A percentile compares a stretch with the other conserved stretches of the same genome.
Evolutionary conservation across 352 stramenopile species (phyloP).

Genomic region (Phytopythium montanum): DNA sequence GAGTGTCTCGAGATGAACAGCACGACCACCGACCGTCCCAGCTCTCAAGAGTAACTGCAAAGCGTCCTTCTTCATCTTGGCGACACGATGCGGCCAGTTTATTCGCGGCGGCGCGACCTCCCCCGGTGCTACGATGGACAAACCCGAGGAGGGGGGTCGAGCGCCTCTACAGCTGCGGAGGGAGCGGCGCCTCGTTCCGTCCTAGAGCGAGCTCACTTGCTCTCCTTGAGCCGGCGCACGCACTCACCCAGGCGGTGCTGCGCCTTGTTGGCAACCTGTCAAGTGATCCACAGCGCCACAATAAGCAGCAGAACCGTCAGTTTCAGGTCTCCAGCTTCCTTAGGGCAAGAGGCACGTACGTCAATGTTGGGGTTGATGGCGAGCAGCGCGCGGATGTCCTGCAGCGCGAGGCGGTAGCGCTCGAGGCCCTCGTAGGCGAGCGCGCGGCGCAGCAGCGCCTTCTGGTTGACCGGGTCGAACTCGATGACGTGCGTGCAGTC

Average conservation of each 20-base stretch:
- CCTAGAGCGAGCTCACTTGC: constrained; percentile 33
- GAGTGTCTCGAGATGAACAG: neutral
- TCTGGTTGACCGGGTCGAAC: constrained; percentile 93
- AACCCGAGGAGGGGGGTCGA: constrained; percentile 1
- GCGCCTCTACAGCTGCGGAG: constrained; percentile 2
- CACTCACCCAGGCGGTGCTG: constrained; percentile 88
- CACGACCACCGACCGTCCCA: neutral
- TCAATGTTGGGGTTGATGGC: constrained; percentile 87
- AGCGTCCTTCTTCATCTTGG: neutral
- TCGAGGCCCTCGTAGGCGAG: constrained; percentile 95
- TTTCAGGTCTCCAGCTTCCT: neutral
- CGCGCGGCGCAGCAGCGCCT: constrained; percentile 92
- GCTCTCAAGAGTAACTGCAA: neutral
- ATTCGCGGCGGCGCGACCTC: constrained; percentile 1
- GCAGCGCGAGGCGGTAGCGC: constrained; percentile 88
- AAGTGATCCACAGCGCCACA: neutral
- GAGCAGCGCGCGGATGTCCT: constrained; percentile 85
- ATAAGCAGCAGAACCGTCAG: neutral
- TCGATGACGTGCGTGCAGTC: constrained; percentile 95
- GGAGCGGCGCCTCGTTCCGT: neutral
- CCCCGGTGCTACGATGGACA: constrained; percentile 9
- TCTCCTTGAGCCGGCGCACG: constrained; percentile 84
- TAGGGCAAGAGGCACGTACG: constrained; percentile 25
- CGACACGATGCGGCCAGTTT: neutral
- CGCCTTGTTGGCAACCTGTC: constrained; percentile 83